Base-by-base conservation (phyloP, 352 stramenopile species). In the Thraustotheca clavata region DNA sequence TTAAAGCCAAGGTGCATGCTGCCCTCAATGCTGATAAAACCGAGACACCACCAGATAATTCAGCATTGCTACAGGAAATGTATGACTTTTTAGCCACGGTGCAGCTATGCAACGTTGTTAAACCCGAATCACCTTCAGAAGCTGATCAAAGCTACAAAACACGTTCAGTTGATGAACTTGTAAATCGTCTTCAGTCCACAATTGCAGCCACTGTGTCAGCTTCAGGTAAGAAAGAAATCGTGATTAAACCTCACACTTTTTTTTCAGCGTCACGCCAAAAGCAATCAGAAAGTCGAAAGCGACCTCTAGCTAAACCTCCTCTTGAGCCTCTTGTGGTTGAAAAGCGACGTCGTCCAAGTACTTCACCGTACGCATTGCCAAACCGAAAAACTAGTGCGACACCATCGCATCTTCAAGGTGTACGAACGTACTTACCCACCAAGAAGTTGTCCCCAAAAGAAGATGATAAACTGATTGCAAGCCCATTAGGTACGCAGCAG, bases 281-380 rank as follows among this genome's bases (percentile, higher is more conserved):
- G 26, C 12, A 22, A n/a, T 46, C 4, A 14, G 26, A 59, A 20
- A 26, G 52, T 22, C 29, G 29, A 54, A 62, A 62, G 36, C 55
- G 55, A 31, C 55, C 55, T 5, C 24, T 50, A 12, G 20, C 22
- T 12, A 20, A 60, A 9, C 49, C n/a, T 12, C 1, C 22, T 11
- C 24, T 62, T 22, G 52, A 43, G 26, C 29, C 55, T 29, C 34
- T 40, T 26, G n/a, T 16, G 20, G 38, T 54, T 12, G 32, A 65
- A 46, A 65, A 65, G 39, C n/a, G 18, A 24, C 57, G 57, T 11
- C 57, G 57, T 7, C 57, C 57, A 8, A 55, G 36, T 18, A 65
- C 57, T 22, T 65, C 57, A 20, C 57, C 57, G 7, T 65, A 65
- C 29, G 57, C 57, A n/a, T 1, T 43, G 20, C 24, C 26, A 20